These are phyloP conservation scores for Aechmea fasciata DNA, from an alignment of 176 grass and related monocot species.

Conservation along the genomic window DNA sequence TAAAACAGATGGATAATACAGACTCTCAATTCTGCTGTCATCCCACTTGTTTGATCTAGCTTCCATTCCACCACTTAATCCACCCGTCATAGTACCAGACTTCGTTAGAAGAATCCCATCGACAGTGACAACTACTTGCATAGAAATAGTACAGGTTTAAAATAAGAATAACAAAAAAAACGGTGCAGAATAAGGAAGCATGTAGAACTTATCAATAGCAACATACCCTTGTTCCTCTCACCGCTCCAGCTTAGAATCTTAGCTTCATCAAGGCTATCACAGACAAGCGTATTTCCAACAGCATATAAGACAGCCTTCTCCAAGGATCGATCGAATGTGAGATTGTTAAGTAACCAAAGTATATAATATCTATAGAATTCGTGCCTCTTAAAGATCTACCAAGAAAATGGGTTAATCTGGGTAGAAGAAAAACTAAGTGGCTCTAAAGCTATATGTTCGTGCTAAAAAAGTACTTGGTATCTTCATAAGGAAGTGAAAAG, in stretches of 20 bases:
- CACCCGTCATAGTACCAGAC: constrained; percentile 96
- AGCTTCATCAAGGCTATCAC: constrained; percentile 97
- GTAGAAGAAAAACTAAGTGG: too few relatives aligned
- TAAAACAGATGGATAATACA: background rate
- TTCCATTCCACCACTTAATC: constrained; percentile 98
- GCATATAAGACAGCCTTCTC: constrained; percentile 97
- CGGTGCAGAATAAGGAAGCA: constrained; percentile 19
- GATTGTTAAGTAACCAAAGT: constrained; percentile 62
- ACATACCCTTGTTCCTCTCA: constrained; percentile 88
- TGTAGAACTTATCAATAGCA: constrained; percentile 20
- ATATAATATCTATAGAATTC: too few relatives aligned
- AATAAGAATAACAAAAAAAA: constrained; percentile 18
- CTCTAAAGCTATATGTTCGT: too few relatives aligned
- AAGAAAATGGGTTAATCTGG: too few relatives aligned
- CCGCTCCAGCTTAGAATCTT: constrained; percentile 92
- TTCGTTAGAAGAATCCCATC: constrained; percentile 98
- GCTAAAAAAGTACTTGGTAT: too few relatives aligned
- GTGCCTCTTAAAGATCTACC: too few relatives aligned
- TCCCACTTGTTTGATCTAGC: constrained; percentile 99
- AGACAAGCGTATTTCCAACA: constrained; percentile 98
- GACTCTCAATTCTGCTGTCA: constrained; percentile 71
- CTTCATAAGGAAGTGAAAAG: too few relatives aligned
- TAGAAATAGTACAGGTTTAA: constrained; percentile 13
- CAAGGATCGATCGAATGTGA: constrained; percentile 94
- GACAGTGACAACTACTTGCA: constrained; percentile 69